Evolutionary conservation across 164 flowering plant species (phyloP), one percentile per base, ranked within the genome.

Genomic region (Vitis rupestris): DNA sequence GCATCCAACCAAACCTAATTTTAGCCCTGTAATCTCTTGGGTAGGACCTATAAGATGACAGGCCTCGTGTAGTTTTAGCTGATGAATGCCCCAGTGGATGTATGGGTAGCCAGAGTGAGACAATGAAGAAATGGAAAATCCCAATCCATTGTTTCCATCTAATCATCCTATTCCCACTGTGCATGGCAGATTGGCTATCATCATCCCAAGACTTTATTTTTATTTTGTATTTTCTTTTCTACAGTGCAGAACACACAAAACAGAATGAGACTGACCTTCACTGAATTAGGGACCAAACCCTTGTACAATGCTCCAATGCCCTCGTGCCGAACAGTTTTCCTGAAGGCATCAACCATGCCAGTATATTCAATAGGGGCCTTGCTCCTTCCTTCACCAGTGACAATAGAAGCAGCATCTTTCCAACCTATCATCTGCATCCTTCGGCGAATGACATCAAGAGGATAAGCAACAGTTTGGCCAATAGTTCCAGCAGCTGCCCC

Each of bases 351-450:
- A 63, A 91, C 75, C 99, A 95, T 95, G 66, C 98, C 99, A 60
- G 66, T 83, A 74, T 95, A 95, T 61, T 91, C 90, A 47, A 89
- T 83, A 1, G 85, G 50, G 0, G 84, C 84, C 70, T 84, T 90
- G 77, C 81, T 65, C 69, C 83, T 82, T 61, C 98, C 96, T 71
- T 86, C 98, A 65, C 98, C 98, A 27, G 86, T 83, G 27, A 95
- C 82, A 67, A 95, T 71, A 2, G 99, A 87, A 61, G 98, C 69
- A 78, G 98, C 98, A 81, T 90, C 80, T 50, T 82, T 90, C 99
- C 98, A 95, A 2, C 99, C 99, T 10, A 85, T 94, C 99, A 95
- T 95, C 81, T 95, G 99, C 99, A 95, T 95, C 74, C 99, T 81
- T 71, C 99, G 73, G 23, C 99, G 97, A 63, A 95, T 84, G 54